phyloP scores from a whole-genome alignment of 2,329 filamentous ascomycete genomes.

The Colletotrichum sp. region DNA sequence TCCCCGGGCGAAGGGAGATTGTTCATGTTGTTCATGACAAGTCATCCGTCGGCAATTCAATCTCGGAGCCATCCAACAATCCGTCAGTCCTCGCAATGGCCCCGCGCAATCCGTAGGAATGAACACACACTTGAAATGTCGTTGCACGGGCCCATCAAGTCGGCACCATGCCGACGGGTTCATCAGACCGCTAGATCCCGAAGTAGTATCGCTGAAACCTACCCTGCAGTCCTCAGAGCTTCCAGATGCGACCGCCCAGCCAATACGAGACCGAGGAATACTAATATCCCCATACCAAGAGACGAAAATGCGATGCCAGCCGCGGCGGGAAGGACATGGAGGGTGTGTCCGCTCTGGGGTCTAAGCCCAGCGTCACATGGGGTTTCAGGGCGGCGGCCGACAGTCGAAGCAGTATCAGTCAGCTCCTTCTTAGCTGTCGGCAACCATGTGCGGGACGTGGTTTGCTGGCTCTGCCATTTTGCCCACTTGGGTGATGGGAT shows the following conservation, averaged over 20 bases:
- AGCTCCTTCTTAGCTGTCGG: not conserved
- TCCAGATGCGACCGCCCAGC: not conserved
- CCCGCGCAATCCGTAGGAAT: not conserved
- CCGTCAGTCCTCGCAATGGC: not conserved
- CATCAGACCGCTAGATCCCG: not conserved
- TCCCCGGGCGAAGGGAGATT: not conserved
- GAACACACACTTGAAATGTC: not conserved
- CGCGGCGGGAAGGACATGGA: not conserved
- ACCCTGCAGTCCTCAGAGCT: not conserved
- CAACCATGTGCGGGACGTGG: not conserved
- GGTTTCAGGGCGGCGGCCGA: not conserved
- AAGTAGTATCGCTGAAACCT: not conserved
- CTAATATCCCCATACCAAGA: not conserved
- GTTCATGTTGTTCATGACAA: not conserved
- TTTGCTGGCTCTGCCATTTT: not conserved
- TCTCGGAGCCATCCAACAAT: not conserved
- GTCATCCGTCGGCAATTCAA: not conserved
- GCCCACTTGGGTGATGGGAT: not conserved
- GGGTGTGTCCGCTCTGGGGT: not conserved
- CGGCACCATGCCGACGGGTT: conserved; percentile 4
- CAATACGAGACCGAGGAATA: not conserved
- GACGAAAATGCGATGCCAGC: not conserved
- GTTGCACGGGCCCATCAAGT: not conserved
- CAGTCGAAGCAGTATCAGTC: not conserved
- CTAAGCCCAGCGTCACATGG: not conserved